phyloP scores from a whole-genome alignment of 2,329 filamentous ascomycete genomes.

The Beauveria bassiana region DNA sequence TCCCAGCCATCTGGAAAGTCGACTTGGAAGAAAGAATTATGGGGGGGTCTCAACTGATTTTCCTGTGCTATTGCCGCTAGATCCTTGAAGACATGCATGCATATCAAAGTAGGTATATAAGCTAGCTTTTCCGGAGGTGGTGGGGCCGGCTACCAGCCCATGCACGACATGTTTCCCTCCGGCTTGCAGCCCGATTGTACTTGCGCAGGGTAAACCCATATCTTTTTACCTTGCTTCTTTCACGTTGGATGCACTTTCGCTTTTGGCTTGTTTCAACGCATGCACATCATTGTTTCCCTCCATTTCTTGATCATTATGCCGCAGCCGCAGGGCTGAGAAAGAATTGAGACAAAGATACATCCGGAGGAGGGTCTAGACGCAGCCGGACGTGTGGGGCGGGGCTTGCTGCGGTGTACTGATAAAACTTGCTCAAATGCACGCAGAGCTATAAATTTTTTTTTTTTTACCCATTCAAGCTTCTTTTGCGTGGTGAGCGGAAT shows the following conservation, averaged over 20 bases:
- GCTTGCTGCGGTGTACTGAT: constrained; percentile 9
- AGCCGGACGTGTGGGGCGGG: neutral
- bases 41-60: neutral
- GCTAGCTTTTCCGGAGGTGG: neutral
- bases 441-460: constrained; percentile 15
- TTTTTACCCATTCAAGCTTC: constrained; percentile 6
- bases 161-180: neutral
- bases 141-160: neutral
- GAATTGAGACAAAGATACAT: neutral
- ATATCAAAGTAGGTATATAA: neutral
- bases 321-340: neutral
- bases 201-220: no score
- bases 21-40: no score
- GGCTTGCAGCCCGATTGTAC: neutral
- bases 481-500: neutral
- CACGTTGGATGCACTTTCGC: neutral
- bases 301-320: neutral
- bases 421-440: constrained; percentile 37
- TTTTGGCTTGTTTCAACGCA: neutral
- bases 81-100: neutral
- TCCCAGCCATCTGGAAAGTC: no score
- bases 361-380: neutral
- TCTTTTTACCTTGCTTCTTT: neutral
- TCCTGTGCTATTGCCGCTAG: neutral
- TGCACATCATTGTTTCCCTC: neutral